Base-by-base conservation (phyloP, 108 stramenopile genomes). In the Cyclotella atomus region DNA sequence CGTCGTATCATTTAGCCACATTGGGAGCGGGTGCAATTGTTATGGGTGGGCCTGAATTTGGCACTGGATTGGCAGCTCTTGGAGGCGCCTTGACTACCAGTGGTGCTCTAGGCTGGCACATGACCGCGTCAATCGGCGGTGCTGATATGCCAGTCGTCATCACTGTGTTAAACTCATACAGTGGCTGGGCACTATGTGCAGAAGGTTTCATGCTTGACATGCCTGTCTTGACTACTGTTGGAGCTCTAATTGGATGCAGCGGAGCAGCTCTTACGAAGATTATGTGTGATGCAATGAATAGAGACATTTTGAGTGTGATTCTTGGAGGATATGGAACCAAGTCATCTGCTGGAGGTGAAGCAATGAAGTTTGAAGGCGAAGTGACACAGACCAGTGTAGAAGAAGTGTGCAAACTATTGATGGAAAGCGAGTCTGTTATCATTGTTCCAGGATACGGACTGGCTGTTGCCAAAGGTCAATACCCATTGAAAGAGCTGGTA, bases 131-230 rank as follows among this genome's bases (percentile, higher is more conserved):
- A n/a, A 98, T 99, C 67, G 99, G 99, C 25, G 98, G 98, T 23
- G 97, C 99, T 2, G 99, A 99, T 70, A 98, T 98, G 97, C 99
- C 99, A 1, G 99, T 99, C 4, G 98, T 99, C 15, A 97, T 99
- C 67, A 99, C 99, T 5, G 93, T 99, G 33, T 87, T 99, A 25
- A 99, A 99, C 85, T 91, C 90, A 12, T 99, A 98, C 75, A 85
- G 84, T 20, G 95, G 95, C 14, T 96, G 95, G 95, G 95, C 95
- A 1, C 84, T 99, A 10, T 98, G 98, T 76, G 98, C 98, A 12
- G 99, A 99, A 82, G 99, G 99, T 29, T 98, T 99, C 85, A 97
- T 99, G 94, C 86, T 99, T 59, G 94, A 99, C 71, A 95, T 97
- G 91, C 97, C 98, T 12, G 82, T 99, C 63, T 81, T 99, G 68